Evolutionary conservation across 1,284 basidiomycete genomes (phyloP), one percentile per base, ranked within the genome.

Genomic region (Retiboletus flavoniger): DNA sequence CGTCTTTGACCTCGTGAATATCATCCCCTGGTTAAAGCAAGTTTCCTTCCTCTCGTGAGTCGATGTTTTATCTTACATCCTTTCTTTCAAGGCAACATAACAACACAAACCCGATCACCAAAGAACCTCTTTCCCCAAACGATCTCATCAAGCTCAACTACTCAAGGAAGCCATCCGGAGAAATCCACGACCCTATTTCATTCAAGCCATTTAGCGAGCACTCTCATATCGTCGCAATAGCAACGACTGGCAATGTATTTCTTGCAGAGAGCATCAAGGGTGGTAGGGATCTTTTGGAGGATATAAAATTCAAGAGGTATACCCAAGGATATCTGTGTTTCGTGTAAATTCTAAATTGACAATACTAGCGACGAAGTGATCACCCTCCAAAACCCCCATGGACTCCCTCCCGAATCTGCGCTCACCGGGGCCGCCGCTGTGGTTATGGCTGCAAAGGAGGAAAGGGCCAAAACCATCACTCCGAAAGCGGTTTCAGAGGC

Each of bases 151-250:
- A 87, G 51, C 82, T 99, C 47, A 86, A 97, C 69, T 98, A 98
- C 66, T 86, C 86, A 47, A 81, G 85, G 53, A 89, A 89, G 66
- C 74, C 87, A 3, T 84, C 91, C 36, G 89, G 89, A 35, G 88
- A 93, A 68, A 83, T 91, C 17, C 87, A 94, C 68, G 93, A 96
- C 68, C 93, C 93, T 1, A 93, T 96, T 46, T 92, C 91, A 3
- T 95, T 95, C 80, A 95, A 95, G 68, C 88, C 90, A 0, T 94
- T 96, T 76, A 93, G 81, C 63, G 88, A 93, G 57, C 93, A 95
- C 65, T 93, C 93, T 1, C 91, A 95, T 69, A 89, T 96, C 50
- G 91, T 95, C 42, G 91, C 92, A 47, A 84, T 96, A 59, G 88
- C 89, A 26, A 90, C 85, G 3, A 95, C 93, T 0, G 94, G 94